Conservation (phyloP, 2,329 filamentous ascomycete genomes). For the Colletotrichum sp. region DNA sequence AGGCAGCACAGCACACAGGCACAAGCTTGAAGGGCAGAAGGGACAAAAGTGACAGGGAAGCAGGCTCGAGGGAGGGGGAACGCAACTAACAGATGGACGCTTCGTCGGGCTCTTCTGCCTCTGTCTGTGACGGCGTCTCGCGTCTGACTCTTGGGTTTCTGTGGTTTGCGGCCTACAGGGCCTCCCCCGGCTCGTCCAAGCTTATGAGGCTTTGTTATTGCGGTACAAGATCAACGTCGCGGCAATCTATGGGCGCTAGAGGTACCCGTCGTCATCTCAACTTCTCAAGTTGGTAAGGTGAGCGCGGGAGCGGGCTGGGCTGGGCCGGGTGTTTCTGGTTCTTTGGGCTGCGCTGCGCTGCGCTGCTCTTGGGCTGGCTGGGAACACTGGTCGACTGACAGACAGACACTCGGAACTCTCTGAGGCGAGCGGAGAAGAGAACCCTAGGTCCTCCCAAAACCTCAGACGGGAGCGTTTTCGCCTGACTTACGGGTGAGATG, state of each 20-base stretch:
- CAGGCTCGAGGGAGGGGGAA: not conserved
- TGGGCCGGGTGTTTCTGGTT: slow-evolving; percentile 7
- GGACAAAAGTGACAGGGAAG: not conserved
- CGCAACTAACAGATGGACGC: not conserved
- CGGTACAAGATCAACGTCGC: not conserved
- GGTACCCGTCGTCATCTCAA: slow-evolving; percentile 8
- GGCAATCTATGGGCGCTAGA: not conserved
- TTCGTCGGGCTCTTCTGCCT: slow-evolving; percentile 10
- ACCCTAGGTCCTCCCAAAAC: not conserved
- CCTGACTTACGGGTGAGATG: not conserved
- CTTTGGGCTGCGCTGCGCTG: not conserved
- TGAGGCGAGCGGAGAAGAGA: not conserved
- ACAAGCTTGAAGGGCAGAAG: not conserved
- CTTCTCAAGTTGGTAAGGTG: not conserved
- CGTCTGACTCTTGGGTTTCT: not conserved
- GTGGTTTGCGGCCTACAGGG: not conserved
- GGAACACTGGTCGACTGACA: not conserved
- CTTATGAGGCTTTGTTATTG: slow-evolving; percentile 4
- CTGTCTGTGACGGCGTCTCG: not conserved
- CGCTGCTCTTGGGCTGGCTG: not conserved
- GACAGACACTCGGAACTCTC: not conserved
- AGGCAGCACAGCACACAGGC: not conserved
- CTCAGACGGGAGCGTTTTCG: not conserved
- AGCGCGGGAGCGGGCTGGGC: slow-evolving; percentile 16
- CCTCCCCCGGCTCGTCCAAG: not conserved